Base-by-base conservation (phyloP, 179 eudicot genomes). In the Nepenthes alata region DNA sequence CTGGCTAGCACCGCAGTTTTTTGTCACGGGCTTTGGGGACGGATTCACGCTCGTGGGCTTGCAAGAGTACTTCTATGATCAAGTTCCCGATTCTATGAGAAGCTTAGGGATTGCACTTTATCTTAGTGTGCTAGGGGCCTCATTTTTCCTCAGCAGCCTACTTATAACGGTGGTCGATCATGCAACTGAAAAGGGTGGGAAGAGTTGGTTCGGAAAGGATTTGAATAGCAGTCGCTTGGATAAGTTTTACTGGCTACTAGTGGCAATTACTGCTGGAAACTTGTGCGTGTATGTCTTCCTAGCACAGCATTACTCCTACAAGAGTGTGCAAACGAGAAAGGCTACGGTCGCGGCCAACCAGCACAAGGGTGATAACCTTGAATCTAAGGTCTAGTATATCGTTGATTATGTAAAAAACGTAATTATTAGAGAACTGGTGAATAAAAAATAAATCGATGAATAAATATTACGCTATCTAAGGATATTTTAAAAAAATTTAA, bases 31-130 rank as follows among this genome's bases (percentile, higher is more conserved):
- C 1, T 52, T 86, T 1, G 96, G 77, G 12, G 94, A 88, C 35
- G 83, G 81, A 25, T 86, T 84, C 55, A 71, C 85, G n/a, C 65
- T 88, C 0, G 96, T 88, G 9, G 94, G 94, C 0, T 65, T 88
- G 75, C 96, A 88, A 69, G 96, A 88, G 66, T 86, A 68, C 55
- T 86, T 86, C 69, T 88, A 88, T 15, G 94, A 80, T 9, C 86
- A 88, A 74, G 90, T 82, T 10, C 96, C 94, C 0, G 86, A 83
- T 51, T 77, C 94, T 0, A 83, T 88, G 90, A 78, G 96, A 69
- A 88, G 96, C 53, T 25, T 88, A 25, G 96, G 96, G 6, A 77
- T 88, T 57, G 94, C 83, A 1, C 65, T 88, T 25, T 83, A 80
- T 56, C 82, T 86, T 0, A 80, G 94, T 61, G 94, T 82, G 47